Base-by-base conservation (phyloP, 768 basidiomycete species). In the Mycena rebaudengoi region DNA sequence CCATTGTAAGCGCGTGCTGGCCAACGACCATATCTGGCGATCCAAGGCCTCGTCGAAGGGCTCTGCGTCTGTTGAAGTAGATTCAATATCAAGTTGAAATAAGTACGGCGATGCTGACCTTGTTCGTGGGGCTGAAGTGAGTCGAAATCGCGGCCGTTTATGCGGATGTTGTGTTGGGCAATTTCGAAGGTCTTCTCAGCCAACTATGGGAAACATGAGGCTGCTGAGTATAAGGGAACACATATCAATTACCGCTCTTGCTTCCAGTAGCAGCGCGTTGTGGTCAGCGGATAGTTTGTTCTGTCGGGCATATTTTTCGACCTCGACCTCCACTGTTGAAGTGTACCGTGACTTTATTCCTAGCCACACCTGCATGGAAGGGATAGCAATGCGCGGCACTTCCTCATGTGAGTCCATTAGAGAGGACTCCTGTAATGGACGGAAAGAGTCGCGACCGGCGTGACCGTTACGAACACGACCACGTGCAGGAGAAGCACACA, bases 11-110 rank as follows among this genome's bases (percentile, higher is more conserved):
- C 89, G 81, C 48, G 91, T 91, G 66, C 90, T 86, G 40, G 91
- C 88, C 20, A 95, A 75, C 1, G 90, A 89, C 90, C 91, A 94
- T 44, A 96, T 90, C 44, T 86, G 86, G 49, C 92, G 80, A 73
- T 96, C 95, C 30, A 97, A 84, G 2, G 86, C 88, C 75, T 97
- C 94, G 70, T 97, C 94, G 74, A 95, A 97, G 3, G 87, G 84
- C 70, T 95, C 92, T 67, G 87, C 86, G 43, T 88, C 88, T 90
- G n/a, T 50, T 12, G 48, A 46, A 40, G 48, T 55, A 64, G 23
- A 51, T 51, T 11, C n/a, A n/a, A n/a, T n/a, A 41, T 26, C 33
- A 37, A 46, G 8, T 51, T 25, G 37, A 25, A 51, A 4, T 28
- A 5, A 12, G 25, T 14, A 13, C 21, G 25, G 53, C 41, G 29